Percentiles rank a stretch among this genome's conserved stretches.
Conservation (phyloP, 139 green algal genomes). For the Closterium sp. region DNA sequence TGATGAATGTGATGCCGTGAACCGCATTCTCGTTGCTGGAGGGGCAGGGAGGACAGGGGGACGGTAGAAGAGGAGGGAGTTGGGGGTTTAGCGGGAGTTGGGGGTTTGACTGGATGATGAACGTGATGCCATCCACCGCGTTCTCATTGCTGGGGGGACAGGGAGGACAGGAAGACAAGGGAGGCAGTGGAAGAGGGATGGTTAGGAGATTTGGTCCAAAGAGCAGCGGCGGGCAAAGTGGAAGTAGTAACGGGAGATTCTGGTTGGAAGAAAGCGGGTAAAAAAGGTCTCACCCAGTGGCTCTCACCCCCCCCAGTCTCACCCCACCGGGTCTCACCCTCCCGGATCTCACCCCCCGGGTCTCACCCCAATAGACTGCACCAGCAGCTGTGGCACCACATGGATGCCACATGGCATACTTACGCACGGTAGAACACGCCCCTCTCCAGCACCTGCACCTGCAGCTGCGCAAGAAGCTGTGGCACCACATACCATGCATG, state of each 20-base stretch:
- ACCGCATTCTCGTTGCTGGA: constrained; percentile 37
- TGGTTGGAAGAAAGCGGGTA: too few relatives aligned
- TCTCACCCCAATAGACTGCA: too few relatives aligned
- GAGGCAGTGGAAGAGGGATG: neutral
- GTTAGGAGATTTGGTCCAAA: too few relatives aligned
- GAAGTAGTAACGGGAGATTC: too few relatives aligned
- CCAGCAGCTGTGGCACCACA: too few relatives aligned
- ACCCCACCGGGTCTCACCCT: too few relatives aligned
- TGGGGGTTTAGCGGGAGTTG: neutral
- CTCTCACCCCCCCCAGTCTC: constrained; percentile 74
- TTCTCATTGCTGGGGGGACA: constrained; percentile 22
- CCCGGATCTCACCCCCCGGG: too few relatives aligned
- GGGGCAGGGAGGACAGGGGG: neutral
- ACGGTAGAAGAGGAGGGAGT: neutral
- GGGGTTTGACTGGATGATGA: constrained; percentile 47
- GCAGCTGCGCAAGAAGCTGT: constrained; percentile 68
- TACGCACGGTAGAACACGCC: constrained; percentile 84
- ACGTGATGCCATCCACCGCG: constrained; percentile 8
- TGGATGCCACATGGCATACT: constrained; percentile 52
- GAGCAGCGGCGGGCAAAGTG: too few relatives aligned
- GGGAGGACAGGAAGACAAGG: neutral
- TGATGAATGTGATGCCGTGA: constrained; percentile 35
- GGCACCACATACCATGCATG: too few relatives aligned
- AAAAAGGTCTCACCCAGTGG: constrained; percentile 78
- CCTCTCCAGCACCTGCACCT: constrained; percentile 71